phyloP scores from a whole-genome alignment of 495 filamentous ascomycete species.

The Rostrohypoxylon terebratum region DNA sequence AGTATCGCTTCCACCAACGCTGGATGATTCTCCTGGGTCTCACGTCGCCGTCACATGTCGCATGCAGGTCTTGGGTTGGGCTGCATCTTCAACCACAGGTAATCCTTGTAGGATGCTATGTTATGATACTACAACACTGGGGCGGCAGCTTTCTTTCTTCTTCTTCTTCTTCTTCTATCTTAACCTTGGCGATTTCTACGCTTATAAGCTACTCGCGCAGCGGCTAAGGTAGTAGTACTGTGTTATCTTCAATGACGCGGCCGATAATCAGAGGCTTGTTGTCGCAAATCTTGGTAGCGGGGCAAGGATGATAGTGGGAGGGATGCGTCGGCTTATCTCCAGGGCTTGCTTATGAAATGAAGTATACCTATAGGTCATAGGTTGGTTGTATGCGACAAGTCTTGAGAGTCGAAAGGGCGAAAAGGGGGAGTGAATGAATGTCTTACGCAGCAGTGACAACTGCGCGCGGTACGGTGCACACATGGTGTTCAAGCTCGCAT shows the following conservation, averaged over 20 bases:
- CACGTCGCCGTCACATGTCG: constrained; percentile 38
- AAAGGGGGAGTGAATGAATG: not conserved
- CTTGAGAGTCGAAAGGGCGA: not conserved
- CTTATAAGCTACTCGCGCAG: not conserved
- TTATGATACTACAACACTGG: constrained; percentile 28
- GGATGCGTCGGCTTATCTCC: constrained; percentile 23
- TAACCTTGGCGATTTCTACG: not conserved
- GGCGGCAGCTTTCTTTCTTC: not conserved
- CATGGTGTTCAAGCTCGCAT: constrained; percentile 7
- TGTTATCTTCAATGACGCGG: constrained; percentile 7
- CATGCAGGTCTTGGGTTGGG: constrained; percentile 38
- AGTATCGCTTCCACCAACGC: constrained; percentile 2
- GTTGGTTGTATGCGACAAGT: not conserved
- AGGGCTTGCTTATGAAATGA: constrained; percentile 1
- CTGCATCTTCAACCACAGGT: constrained; percentile 21
- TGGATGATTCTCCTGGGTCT: constrained; percentile 7
- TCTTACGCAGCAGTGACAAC: not conserved
- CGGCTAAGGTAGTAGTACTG: not conserved
- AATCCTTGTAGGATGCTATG: constrained; percentile 12
- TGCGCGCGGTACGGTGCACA: not conserved
- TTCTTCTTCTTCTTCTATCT: not conserved
- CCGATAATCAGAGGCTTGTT: not conserved
- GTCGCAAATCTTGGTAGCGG: constrained; percentile 21
- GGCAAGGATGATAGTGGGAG: not conserved
- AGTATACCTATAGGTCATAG: not conserved